Conservation (phyloP, 805 yeast genomes). For the Cyberlindnera veronae region DNA sequence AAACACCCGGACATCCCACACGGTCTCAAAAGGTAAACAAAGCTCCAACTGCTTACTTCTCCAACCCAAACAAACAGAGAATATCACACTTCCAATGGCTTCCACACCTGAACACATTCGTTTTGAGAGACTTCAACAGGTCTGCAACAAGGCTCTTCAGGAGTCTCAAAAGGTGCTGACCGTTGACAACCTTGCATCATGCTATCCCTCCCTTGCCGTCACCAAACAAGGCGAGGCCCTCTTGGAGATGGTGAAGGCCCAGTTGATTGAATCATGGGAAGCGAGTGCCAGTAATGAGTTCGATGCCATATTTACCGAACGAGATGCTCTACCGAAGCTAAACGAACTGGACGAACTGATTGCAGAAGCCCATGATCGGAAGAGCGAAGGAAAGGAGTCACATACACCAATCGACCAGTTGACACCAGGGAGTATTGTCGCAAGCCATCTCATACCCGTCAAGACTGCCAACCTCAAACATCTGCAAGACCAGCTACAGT, state of each 20-base stretch:
- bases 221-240: slow-evolving; percentile 38
- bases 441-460: slow-evolving; percentile 25
- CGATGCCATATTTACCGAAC: slow-evolving; percentile 45
- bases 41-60: no score
- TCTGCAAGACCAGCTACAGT: slow-evolving; percentile 15
- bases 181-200: slow-evolving; percentile 43
- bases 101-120: slow-evolving; percentile 31
- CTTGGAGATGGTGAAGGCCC: slow-evolving; percentile 43
- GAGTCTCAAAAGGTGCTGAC: slow-evolving; percentile 48
- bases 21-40: no score
- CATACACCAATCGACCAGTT: slow-evolving; percentile 21
- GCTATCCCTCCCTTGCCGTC: slow-evolving; percentile 50
- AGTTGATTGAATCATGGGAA: slow-evolving; percentile 46
- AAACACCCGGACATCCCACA: background rate
- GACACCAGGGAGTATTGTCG: slow-evolving; percentile 18
- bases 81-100: no score
- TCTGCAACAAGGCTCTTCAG: slow-evolving; percentile 48
- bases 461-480: slow-evolving; percentile 20
- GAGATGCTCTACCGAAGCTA: slow-evolving; percentile 38
- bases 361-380: slow-evolving; percentile 30
- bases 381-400: slow-evolving; percentile 1
- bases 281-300: slow-evolving; percentile 43
- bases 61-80: no score
- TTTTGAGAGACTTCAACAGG: slow-evolving; percentile 43
- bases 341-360: slow-evolving; percentile 45